A percentile compares a stretch with the other conserved stretches of the same genome.
These are phyloP conservation scores for Coemansia furcata DNA, from an alignment of 192 early-diverging fungal genomes.

Conservation along the genomic window DNA sequence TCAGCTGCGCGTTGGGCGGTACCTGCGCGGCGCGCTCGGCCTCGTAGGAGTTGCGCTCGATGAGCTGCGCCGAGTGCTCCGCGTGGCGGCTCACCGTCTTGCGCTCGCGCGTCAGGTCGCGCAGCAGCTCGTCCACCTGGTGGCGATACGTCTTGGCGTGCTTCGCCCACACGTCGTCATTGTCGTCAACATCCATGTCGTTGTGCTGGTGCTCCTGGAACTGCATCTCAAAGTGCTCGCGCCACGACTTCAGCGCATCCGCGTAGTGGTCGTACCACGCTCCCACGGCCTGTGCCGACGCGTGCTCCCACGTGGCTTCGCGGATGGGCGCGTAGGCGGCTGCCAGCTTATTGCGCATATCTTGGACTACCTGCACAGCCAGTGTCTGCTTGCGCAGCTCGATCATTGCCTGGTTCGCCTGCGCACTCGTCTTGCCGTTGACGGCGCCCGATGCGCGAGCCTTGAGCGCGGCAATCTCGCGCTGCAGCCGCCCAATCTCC, in stretches of 20 bases:
- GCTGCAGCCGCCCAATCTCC: slow-evolving; percentile 57
- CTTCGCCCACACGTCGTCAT: slow-evolving; percentile 1
- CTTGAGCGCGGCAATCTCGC: slow-evolving; percentile 30
- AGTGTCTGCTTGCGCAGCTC: slow-evolving; percentile 48
- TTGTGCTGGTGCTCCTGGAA: slow-evolving; percentile 48
- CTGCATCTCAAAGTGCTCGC: slow-evolving; percentile 50
- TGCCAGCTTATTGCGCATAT: slow-evolving; percentile 46
- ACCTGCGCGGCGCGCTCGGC: slow-evolving; percentile 46
- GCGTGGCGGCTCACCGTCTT: slow-evolving; percentile 37
- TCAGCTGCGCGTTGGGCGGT: slow-evolving; percentile 34
- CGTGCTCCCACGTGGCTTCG: slow-evolving; percentile 48
- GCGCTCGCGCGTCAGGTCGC: slow-evolving; percentile 46
- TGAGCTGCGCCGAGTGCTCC: slow-evolving; percentile 38
- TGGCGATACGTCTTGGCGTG: slow-evolving; percentile 28
- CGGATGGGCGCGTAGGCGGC: slow-evolving; percentile 46
- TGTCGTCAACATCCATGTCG: slow-evolving; percentile 15
- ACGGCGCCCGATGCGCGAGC: background rate
- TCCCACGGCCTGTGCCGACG: slow-evolving; percentile 34
- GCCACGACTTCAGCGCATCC: slow-evolving; percentile 41
- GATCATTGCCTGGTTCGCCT: slow-evolving; percentile 37
- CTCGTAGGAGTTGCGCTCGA: slow-evolving; percentile 37
- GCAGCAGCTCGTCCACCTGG: slow-evolving; percentile 40
- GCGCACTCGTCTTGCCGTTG: background rate
- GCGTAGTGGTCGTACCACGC: slow-evolving; percentile 41
- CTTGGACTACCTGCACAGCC: slow-evolving; percentile 49